A percentile compares a stretch with the other conserved stretches of the same genome.
These are phyloP conservation scores for Kodamaea sp. DNA, from an alignment of 1,139 yeast species.

Conservation along the genomic window DNA sequence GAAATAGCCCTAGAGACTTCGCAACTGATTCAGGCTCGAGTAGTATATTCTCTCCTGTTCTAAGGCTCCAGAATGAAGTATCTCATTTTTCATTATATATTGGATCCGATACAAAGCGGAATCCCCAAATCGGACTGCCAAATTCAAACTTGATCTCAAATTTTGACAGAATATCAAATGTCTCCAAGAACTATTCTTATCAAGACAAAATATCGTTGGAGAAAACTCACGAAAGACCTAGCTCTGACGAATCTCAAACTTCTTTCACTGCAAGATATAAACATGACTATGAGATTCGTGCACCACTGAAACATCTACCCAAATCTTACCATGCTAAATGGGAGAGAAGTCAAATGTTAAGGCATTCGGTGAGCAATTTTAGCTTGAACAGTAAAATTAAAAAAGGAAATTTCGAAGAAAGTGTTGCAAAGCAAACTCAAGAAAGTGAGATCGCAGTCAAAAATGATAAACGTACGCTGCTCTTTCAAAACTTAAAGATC, in stretches of 20 bases:
- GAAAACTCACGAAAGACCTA: too few species aligned
- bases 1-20: too few species aligned
- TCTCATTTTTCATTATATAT: too few species aligned
- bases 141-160: neutral
- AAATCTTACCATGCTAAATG: slow-evolving; percentile 16
- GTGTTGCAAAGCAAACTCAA: neutral
- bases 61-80: too few species aligned
- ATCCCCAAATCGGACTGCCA: neutral
- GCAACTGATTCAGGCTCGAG: too few species aligned
- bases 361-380: slow-evolving; percentile 14
- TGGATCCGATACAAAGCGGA: neutral
- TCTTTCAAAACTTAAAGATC: neutral
- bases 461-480: too few species aligned
- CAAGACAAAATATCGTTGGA: too few species aligned
- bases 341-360: slow-evolving; percentile 23
- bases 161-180: too few species aligned
- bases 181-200: neutral
- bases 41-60: too few species aligned
- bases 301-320: slow-evolving; percentile 16
- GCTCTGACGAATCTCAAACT: neutral
- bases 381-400: neutral
- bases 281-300: slow-evolving; percentile 2
- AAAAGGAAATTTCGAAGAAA: neutral
- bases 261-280: neutral
- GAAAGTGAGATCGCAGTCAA: too few species aligned